A percentile compares a stretch with the other conserved stretches of the same genome.
Conservation (phyloP, 805 yeast genomes). For the Candida germanica region DNA sequence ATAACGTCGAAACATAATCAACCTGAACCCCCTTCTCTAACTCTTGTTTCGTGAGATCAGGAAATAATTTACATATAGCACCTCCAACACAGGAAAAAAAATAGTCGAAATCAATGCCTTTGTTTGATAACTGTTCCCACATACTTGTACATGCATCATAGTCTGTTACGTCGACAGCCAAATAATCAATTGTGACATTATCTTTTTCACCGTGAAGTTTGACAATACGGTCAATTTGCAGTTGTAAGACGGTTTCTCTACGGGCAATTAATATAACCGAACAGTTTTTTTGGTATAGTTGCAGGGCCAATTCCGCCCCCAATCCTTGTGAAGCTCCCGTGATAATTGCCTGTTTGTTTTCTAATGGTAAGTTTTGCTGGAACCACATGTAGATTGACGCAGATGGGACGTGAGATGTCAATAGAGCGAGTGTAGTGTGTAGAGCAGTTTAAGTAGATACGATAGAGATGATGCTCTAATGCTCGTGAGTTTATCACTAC, state of each 20-base stretch:
- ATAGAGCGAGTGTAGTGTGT: too few species aligned
- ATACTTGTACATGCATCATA: conserved; percentile 48
- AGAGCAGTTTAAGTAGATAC: too few species aligned
- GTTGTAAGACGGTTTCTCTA: conserved; percentile 55
- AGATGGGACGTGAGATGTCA: too few species aligned
- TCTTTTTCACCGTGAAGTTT: conserved; percentile 19
- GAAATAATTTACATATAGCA: conserved; percentile 73
- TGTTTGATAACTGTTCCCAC: conserved; percentile 31
- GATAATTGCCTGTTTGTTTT: conserved; percentile 61
- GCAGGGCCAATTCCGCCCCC: conserved; percentile 73
- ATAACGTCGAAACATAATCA: conserved; percentile 73
- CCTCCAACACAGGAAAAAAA: conserved; percentile 88
- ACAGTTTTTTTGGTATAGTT: conserved; percentile 52
- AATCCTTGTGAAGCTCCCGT: conserved; percentile 95
- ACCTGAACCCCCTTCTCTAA: conserved; percentile 58
- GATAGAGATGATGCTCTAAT: too few species aligned
- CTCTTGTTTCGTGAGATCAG: conserved; percentile 59
- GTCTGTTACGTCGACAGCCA: conserved; percentile 63
- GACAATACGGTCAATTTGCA: conserved; percentile 46
- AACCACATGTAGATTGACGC: too few species aligned
- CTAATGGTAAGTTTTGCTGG: conserved; percentile 26
- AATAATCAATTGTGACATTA: conserved; percentile 31
- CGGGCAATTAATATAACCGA: conserved; percentile 76
- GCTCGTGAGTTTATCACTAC: too few species aligned
- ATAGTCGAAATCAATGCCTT: conserved; percentile 58